Evolutionary conservation across 768 basidiomycete species (phyloP).

Genomic region (Piloderma croceum): DNA sequence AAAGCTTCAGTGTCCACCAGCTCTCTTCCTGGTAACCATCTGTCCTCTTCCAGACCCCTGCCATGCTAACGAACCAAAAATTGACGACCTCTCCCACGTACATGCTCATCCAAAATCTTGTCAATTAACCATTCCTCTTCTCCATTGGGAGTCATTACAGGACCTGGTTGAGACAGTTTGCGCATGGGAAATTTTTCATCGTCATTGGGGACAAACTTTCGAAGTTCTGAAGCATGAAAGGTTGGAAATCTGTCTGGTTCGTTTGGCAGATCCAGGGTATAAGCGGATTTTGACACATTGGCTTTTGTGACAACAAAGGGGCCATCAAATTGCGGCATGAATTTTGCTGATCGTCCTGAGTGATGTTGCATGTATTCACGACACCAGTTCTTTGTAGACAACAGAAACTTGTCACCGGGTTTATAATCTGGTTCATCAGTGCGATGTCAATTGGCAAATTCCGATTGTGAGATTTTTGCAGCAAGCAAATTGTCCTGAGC

Average conservation of each 20-base stretch:
- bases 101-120: conserved; percentile 9
- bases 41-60: conserved; percentile 1
- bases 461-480: conserved; percentile 23
- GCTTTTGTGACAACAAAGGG: conserved; percentile 18
- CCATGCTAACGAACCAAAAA: conserved; percentile 7
- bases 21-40: background rate
- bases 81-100: background rate
- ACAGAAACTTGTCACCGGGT: conserved; percentile 21
- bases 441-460: conserved; percentile 24
- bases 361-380: conserved; percentile 15
- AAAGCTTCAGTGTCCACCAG: too few species aligned
- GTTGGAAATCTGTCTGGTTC: conserved; percentile 21
- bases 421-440: conserved; percentile 8
- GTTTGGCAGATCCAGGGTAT: conserved; percentile 20
- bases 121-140: background rate
- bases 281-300: conserved; percentile 12
- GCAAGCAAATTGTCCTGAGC: conserved; percentile 31
- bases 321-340: conserved; percentile 18
- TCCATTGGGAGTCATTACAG: background rate
- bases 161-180: background rate
- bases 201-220: conserved; percentile 30
- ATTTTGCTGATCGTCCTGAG: conserved; percentile 19
- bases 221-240: conserved; percentile 32
- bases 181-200: conserved; percentile 30
- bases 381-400: conserved; percentile 17